Evolutionary conservation across 1,284 basidiomycete genomes (phyloP), one percentile per base, ranked within the genome.

Genomic region (Ceratorhiza oryzae-sativae): DNA sequence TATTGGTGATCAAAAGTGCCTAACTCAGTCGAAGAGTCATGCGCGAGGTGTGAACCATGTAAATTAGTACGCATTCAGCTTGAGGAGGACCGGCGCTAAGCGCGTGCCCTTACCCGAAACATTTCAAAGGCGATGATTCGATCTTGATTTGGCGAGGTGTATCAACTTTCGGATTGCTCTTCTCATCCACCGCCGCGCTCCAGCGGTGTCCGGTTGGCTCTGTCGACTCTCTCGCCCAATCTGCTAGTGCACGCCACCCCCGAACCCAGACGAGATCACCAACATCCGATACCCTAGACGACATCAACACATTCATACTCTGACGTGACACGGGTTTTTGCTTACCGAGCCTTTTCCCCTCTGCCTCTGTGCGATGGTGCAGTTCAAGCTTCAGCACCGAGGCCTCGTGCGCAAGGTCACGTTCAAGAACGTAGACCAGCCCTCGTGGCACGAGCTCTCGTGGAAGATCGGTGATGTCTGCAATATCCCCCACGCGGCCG

Each of bases 331-430:
- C 46, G 5, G 23, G 6, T 4, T 48, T n/a, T 48, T n/a, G 4
- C 23, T 18, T n/a, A 3, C 49, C n/a, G 53, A 56, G 53, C 36
- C 15, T 34, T 56, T 56, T 34, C 25, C 30, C 53, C 34, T 25
- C 23, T 32, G 51, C n/a, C 48, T 56, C 2, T 56, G n/a, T 56
- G 53, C 48, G 36, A 65, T 65, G 62, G 62, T 65, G 30, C 62
- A 65, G 62, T 65, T 65, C 20, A 65, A 65, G 46, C 62, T 65
- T n/a, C 48, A 51, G 46, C 62, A 65, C 62, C 62, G 62, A n/a
- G 62, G 62, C 46, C 62, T 65, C 45, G 62, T 65, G 45, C 62
- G 62, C 48, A 65, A 65, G 30, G 62, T 65, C 18, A 65, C 62
- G 48, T 65, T 65, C 48, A 65, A 65, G 32, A 65, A 65, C 48